A percentile compares a stretch with the other conserved stretches of the same genome.
phyloP scores from a whole-genome alignment of 106 monocot species.

The Acanthochlamys bracteata region DNA sequence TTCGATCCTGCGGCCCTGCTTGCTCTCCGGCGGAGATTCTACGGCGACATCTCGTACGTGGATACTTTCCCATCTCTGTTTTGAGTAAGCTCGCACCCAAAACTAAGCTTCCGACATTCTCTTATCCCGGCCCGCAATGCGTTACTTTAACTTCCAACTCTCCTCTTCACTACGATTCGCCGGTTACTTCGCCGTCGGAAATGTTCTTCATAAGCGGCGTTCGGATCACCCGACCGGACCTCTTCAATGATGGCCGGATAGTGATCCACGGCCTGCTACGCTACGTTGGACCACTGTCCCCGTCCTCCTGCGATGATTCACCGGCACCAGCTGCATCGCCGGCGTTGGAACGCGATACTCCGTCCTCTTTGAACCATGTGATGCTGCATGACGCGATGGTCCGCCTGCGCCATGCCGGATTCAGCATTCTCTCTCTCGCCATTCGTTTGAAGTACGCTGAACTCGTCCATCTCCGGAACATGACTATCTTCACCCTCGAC shows the following conservation, averaged over 20 bases:
- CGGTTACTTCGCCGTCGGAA: slow-evolving; percentile 4
- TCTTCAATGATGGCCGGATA: slow-evolving; percentile 68
- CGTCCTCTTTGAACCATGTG: slow-evolving; percentile 28
- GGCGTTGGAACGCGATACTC: not conserved
- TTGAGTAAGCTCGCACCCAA: slow-evolving; percentile 18
- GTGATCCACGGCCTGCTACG: slow-evolving; percentile 72
- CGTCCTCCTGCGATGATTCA: slow-evolving; percentile 34
- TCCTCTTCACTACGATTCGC: slow-evolving; percentile 2
- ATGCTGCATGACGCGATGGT: slow-evolving; percentile 69
- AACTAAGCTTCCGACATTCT: slow-evolving; percentile 18
- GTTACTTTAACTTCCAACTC: slow-evolving; percentile 16
- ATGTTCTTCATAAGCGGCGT: slow-evolving; percentile 59
- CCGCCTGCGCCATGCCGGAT: slow-evolving; percentile 46
- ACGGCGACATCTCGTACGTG: slow-evolving; percentile 8
- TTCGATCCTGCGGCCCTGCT: slow-evolving; percentile 20
- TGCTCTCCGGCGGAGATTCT: slow-evolving; percentile 4
- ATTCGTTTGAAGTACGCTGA: slow-evolving; percentile 69
- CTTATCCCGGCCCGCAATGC: slow-evolving; percentile 18
- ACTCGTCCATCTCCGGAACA: slow-evolving; percentile 37
- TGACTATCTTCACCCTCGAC: slow-evolving; percentile 70
- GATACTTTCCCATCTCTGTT: slow-evolving; percentile 8
- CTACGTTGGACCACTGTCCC: slow-evolving; percentile 47
- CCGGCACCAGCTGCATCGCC: not conserved
- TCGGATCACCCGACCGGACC: slow-evolving; percentile 49
- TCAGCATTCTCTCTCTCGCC: slow-evolving; percentile 59